Evolutionary conservation across 345 rosid genomes (phyloP).

Genomic region (Arabidopsis thaliana): DNA sequence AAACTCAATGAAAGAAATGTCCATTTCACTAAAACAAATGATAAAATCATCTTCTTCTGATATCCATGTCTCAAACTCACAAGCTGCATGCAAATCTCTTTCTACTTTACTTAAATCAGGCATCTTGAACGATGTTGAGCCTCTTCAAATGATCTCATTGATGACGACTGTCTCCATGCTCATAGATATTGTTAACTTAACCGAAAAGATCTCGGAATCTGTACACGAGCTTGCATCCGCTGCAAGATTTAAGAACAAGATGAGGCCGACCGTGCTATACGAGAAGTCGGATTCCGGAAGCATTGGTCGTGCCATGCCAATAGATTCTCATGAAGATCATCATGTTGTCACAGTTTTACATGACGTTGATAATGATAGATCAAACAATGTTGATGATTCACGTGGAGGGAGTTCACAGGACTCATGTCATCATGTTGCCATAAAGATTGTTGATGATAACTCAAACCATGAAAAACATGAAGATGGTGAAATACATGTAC

Average conservation of each 20-base stretch:
- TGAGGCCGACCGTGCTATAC: slow-evolving; percentile 22
- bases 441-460: slow-evolving; percentile 33
- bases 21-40: slow-evolving; percentile 58
- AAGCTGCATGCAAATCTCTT: slow-evolving; percentile 49
- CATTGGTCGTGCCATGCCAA: slow-evolving; percentile 19
- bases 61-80: slow-evolving; percentile 53
- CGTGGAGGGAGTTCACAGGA: slow-evolving; percentile 33
- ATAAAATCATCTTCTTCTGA: slow-evolving; percentile 42
- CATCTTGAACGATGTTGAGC: slow-evolving; percentile 53
- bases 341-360: slow-evolving; percentile 28
- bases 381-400: slow-evolving; percentile 13
- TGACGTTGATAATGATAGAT: slow-evolving; percentile 30
- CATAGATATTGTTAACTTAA: slow-evolving; percentile 56
- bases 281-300: slow-evolving; percentile 27
- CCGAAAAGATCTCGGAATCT: slow-evolving; percentile 55
- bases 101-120: slow-evolving; percentile 53
- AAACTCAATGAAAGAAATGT: slow-evolving; percentile 58
- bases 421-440: slow-evolving; percentile 28
- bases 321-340: slow-evolving; percentile 1
- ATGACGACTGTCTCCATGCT: slow-evolving; percentile 63
- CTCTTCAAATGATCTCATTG: slow-evolving; percentile 51
- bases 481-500: slow-evolving; percentile 27
- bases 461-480: slow-evolving; percentile 20
- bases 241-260: slow-evolving; percentile 52
- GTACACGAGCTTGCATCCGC: slow-evolving; percentile 57